Conservation (phyloP, 2,329 filamentous ascomycete genomes). For the Thelonectria discophora region DNA sequence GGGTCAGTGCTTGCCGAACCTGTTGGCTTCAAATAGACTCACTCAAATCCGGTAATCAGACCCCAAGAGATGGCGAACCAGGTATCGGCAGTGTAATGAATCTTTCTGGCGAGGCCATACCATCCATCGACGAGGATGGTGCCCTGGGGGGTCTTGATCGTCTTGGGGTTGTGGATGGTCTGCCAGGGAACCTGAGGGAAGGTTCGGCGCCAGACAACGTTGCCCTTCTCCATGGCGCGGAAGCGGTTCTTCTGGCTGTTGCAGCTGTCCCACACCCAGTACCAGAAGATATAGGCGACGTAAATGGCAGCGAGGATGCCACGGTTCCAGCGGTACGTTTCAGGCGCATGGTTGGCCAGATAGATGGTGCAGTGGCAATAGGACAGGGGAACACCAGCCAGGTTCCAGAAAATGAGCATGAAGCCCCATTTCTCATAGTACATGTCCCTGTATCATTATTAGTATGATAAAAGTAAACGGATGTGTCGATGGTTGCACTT, state of each 20-base stretch:
- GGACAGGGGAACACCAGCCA: constrained; percentile 87
- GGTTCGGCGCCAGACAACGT: constrained; percentile 73
- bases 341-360: constrained; percentile 83
- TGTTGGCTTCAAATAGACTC: constrained; percentile 19
- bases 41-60: constrained; percentile 60
- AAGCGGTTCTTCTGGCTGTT: constrained; percentile 96
- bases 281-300: constrained; percentile 78
- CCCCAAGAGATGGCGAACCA: constrained; percentile 62
- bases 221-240: constrained; percentile 80
- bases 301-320: constrained; percentile 72
- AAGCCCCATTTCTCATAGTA: constrained; percentile 98
- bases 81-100: constrained; percentile 59
- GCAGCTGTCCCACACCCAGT: constrained; percentile 92
- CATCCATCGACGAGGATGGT: constrained; percentile 85
- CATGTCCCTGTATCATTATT: constrained; percentile 70
- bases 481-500: constrained; percentile 28
- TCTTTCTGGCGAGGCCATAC: constrained; percentile 78
- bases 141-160: constrained; percentile 76
- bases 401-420: constrained; percentile 98
- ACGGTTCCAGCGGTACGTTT: constrained; percentile 79
- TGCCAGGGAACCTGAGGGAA: constrained; percentile 95
- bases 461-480: not conserved
- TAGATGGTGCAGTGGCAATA: constrained; percentile 96
- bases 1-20: constrained; percentile 18
- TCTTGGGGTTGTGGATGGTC: constrained; percentile 80